Conservation (phyloP, 1,284 basidiomycete species). For the Pseudozyma sp. region DNA sequence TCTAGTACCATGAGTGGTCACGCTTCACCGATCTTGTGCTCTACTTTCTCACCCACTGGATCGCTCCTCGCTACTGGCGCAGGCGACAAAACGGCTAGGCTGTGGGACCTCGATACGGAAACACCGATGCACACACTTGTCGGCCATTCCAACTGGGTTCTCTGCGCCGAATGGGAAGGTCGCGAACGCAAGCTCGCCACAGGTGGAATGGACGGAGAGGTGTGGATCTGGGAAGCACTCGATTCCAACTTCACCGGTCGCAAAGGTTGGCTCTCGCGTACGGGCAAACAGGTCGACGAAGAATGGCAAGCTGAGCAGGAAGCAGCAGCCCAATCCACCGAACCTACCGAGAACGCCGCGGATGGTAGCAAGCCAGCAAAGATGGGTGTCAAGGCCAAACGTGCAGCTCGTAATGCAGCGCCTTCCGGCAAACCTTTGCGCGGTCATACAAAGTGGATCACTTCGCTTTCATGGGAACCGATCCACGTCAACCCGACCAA, state of each 20-base stretch:
- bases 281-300: conserved; percentile 58
- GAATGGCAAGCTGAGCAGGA: conserved; percentile 39
- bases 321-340: neutral
- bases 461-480: conserved; percentile 95
- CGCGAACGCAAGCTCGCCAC: conserved; percentile 89
- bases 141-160: conserved; percentile 94
- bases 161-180: conserved; percentile 97
- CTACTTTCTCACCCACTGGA: conserved; percentile 93
- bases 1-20: conserved; percentile 87
- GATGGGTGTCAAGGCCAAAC: conserved; percentile 58
- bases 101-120: conserved; percentile 96
- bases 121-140: conserved; percentile 86
- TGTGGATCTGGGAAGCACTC: conserved; percentile 66
- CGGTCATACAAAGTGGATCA: conserved; percentile 97
- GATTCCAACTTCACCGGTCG: conserved; percentile 51
- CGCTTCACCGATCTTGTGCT: conserved; percentile 91
- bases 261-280: conserved; percentile 57
- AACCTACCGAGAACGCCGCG: conserved; percentile 5
- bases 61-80: conserved; percentile 91
- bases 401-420: conserved; percentile 61
- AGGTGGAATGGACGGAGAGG: conserved; percentile 70
- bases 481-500: conserved; percentile 74
- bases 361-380: conserved; percentile 29
- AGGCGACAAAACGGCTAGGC: conserved; percentile 89
- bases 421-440: conserved; percentile 70